Conservation (phyloP, 2,329 filamentous ascomycete species). For the Pezicula rhizophila region DNA sequence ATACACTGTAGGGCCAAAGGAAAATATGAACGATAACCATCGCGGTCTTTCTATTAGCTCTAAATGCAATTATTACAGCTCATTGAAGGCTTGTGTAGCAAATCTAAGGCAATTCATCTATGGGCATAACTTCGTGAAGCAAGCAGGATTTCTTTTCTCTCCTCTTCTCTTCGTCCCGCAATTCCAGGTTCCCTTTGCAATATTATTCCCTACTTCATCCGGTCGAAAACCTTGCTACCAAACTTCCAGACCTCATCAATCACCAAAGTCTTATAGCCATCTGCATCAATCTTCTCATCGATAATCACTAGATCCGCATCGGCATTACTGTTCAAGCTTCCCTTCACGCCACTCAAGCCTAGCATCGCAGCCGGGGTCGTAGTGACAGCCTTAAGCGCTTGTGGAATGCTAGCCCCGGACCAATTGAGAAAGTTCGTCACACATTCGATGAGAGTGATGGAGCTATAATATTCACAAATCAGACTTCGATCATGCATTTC, state of each 20-base stretch:
- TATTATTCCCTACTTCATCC: constrained; percentile 2
- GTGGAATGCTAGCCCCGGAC: constrained; percentile 61
- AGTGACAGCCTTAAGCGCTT: constrained; percentile 68
- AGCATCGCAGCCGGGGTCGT: constrained; percentile 73
- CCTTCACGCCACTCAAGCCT: constrained; percentile 61
- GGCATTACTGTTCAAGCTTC: constrained; percentile 54
- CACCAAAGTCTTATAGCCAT: constrained; percentile 42
- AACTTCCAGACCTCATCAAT: constrained; percentile 25
- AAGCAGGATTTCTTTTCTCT: not conserved
- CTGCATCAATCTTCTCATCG: constrained; percentile 42
- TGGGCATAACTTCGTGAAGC: not conserved
- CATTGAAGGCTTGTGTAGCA: too few relatives aligned
- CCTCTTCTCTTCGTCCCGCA: not conserved
- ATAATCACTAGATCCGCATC: constrained; percentile 68
- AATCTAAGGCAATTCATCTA: not conserved
- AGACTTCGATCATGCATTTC: constrained; percentile 20
- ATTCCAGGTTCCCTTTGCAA: not conserved
- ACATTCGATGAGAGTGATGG: constrained; percentile 72
- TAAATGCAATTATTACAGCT: too few relatives aligned
- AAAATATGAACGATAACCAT: too few relatives aligned
- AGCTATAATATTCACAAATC: constrained; percentile 35
- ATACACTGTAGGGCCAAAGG: too few relatives aligned
- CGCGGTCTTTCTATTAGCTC: too few relatives aligned
- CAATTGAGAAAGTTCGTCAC: constrained; percentile 75
- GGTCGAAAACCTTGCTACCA: constrained; percentile 15